Evolutionary conservation across 2,329 filamentous ascomycete genomes (phyloP).

Genomic region (Aspergillus puulaauensis): DNA sequence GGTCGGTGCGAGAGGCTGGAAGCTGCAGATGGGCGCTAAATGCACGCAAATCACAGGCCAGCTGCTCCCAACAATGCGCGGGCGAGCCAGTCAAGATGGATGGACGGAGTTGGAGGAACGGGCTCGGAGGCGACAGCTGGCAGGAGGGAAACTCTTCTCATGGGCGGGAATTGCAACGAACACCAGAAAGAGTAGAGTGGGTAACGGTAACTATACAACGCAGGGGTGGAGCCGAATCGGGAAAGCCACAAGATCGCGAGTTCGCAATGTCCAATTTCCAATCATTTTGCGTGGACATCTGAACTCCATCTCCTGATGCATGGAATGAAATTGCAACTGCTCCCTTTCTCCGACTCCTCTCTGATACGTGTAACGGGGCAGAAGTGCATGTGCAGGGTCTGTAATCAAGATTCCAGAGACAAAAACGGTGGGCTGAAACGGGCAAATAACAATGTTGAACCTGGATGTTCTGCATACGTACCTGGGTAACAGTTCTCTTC

Average conservation of each 20-base stretch:
- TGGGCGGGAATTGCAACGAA: not conserved
- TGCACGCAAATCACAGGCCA: conserved; percentile 29
- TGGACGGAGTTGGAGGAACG: conserved; percentile 4
- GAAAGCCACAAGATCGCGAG: conserved; percentile 6
- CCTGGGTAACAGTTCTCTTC: conserved; percentile 11
- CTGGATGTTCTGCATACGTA: conserved; percentile 10
- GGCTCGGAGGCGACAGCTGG: not conserved
- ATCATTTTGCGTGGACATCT: not conserved
- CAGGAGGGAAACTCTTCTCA: too few relatives aligned
- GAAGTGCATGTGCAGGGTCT: conserved; percentile 1
- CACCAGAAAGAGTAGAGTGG: conserved; percentile 6
- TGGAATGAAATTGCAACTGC: conserved; percentile 4
- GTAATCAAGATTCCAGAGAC: conserved; percentile 3
- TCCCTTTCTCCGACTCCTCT: not conserved
- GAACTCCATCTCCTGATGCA: conserved; percentile 8
- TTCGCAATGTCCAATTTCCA: not conserved
- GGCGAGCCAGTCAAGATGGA: not conserved
- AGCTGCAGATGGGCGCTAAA: conserved; percentile 36
- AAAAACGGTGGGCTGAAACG: not conserved
- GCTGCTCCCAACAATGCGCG: not conserved
- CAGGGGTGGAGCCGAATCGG: conserved; percentile 14
- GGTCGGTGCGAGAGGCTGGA: conserved; percentile 23
- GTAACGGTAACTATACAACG: conserved; percentile 17
- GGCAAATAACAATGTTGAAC: conserved; percentile 3
- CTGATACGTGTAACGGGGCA: conserved; percentile 2